These are phyloP conservation scores for Monilinia aucupariae DNA, from an alignment of 2,329 filamentous ascomycete species.

Conservation along the genomic window DNA sequence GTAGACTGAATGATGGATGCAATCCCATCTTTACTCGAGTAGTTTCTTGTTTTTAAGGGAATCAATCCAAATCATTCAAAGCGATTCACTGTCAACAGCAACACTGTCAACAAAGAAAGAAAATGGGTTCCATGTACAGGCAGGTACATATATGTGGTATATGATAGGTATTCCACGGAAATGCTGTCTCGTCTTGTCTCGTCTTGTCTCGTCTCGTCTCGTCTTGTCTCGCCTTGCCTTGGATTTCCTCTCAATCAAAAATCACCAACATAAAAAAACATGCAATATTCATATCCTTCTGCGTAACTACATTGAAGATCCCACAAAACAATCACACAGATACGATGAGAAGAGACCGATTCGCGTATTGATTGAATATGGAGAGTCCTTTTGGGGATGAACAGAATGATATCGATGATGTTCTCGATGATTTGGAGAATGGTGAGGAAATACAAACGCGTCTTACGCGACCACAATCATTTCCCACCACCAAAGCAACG, in stretches of 20 bases:
- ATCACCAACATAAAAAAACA: background rate
- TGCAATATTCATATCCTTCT: background rate
- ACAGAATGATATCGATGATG: slow-evolving; percentile 21
- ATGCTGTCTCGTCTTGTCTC: too few species aligned
- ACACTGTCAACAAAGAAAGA: too few species aligned
- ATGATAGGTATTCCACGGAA: background rate
- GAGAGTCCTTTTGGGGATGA: background rate
- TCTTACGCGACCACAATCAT: background rate
- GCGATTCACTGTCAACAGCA: background rate
- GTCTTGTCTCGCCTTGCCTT: background rate
- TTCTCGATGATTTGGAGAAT: slow-evolving; percentile 28
- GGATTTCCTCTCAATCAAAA: background rate
- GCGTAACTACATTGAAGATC: background rate
- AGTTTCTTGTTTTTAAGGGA: too few species aligned
- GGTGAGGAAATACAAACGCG: slow-evolving; percentile 27
- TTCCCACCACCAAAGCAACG: background rate
- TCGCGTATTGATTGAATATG: background rate
- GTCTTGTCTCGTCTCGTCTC: background rate
- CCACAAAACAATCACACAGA: background rate
- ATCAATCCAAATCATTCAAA: background rate
- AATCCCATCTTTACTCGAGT: too few species aligned
- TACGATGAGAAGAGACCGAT: background rate
- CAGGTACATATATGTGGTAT: too few species aligned
- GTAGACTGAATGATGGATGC: background rate
- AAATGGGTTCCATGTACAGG: too few species aligned